Base-by-base conservation (phyloP, 2,329 filamentous ascomycete species). In the Verruconis gallopava region DNA sequence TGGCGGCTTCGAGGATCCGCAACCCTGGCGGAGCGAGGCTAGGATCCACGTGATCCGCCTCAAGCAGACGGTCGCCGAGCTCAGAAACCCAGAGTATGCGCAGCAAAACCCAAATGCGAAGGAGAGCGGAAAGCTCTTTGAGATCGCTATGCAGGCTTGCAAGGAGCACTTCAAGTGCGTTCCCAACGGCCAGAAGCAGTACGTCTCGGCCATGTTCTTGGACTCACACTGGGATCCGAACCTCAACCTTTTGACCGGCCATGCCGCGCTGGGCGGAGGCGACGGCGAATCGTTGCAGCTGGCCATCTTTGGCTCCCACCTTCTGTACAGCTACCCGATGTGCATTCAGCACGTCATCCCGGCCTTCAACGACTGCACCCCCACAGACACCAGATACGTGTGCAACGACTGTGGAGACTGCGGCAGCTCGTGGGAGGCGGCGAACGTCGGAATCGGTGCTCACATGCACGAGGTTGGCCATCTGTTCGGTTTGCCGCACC, bases 351-450 rank as follows among this genome's bases (percentile, higher is more conserved):
- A 96, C 54, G 81, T 96, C 1, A 82, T 85, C 3, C 78, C 85
- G 15, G 81, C 86, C 4, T 93, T 96, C 53, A 81, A 76, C 13
- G 88, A 96, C 60, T 94, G 86, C 59, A 94, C 88, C 2, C 77
- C 80, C 21, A 95, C 86, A 0, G 85, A 96, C 55, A 83, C 79
- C 6, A 73, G 76, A 30, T 73, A 74, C 51, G 77, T 94, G 28
- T 81, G 82, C 13, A 94, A 95, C 53, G 85, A 93, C 56, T 85
- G 78, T 58, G 81, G 82, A 51, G 84, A 94, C 50, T 80, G 79
- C 4, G 88, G 88, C 18, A 93, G 84, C 55, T 91, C 79, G 37
- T 96, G 89, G 89, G 89, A 96, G 58, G 79, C 86, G n/a, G 86
- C 85, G 19, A 93, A 89, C 51, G 81, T 94, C 46, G 88, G 88